These are phyloP conservation scores for Theobroma grandiflorum DNA, from an alignment of 441 rosid genomes.

Conservation along the genomic window DNA sequence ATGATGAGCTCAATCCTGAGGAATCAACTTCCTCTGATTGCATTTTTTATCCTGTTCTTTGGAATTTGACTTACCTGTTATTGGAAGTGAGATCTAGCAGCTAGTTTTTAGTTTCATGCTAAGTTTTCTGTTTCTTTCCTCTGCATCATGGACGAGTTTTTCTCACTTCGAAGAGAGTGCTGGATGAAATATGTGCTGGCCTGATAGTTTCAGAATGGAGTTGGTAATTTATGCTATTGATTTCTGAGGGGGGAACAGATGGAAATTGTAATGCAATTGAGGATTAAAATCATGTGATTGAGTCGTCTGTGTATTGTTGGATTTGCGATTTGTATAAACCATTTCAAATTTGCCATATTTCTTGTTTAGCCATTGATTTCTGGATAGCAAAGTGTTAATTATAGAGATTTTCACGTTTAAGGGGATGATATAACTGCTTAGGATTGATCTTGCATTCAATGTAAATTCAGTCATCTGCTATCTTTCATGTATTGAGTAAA, in stretches of 20 bases:
- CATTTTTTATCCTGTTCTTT: neutral
- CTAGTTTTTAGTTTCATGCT: neutral
- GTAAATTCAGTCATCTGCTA: neutral
- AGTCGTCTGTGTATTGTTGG: neutral
- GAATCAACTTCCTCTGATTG: constrained; percentile 2
- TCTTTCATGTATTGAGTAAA: neutral
- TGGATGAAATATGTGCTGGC: neutral
- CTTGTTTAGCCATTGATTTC: neutral
- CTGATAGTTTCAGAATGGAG: neutral
- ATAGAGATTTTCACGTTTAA: neutral
- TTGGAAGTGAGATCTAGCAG: neutral
- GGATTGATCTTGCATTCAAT: neutral
- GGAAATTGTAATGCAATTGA: neutral
- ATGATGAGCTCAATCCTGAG: neutral
- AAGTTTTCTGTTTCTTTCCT: neutral
- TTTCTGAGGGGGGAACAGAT: neutral
- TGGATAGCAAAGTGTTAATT: neutral
- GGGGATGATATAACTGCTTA: neutral
- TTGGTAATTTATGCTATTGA: neutral
- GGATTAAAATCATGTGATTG: neutral
- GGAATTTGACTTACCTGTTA: neutral
- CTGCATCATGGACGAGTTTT: neutral
- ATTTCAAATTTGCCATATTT: neutral
- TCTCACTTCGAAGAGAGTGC: neutral
- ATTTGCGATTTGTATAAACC: neutral